Base-by-base conservation (phyloP, 495 filamentous ascomycete genomes). In the Amniculicola lignicola region DNA sequence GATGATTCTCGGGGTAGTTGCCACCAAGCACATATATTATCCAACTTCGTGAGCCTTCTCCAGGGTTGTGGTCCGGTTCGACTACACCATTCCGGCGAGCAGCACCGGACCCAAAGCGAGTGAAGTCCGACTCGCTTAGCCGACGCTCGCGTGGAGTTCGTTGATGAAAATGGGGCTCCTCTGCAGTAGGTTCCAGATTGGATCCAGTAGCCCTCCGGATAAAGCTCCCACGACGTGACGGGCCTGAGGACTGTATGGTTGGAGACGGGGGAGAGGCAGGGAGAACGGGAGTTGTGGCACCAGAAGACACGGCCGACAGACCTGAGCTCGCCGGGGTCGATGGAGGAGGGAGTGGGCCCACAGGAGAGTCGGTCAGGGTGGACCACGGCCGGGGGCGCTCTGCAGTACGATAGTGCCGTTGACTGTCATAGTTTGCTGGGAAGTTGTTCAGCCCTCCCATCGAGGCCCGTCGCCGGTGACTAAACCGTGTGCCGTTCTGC, bases 1-100 rank as follows among this genome's bases (percentile, higher is more conserved):
- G 85, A 57, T 89, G 86, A 64, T 87, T 84, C 63, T 88, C 84
- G 3, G 86, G 85, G 24, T 88, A 77, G 52, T 84, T 87, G 22
- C 86, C 86, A 40, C 86, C 86, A 42, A 89, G 82, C 10, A 89
- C 85, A 66, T 89, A 89, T 18, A 89, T 88, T 61, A 89, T 77
- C 86, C 85, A 89, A 66, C 82, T 88, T 64, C 86, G 74, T 50
- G 69, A 59, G 19, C 69, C 62, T 42, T 65, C 61, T 25, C 76
- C 73, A 28, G 76, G 59, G 14, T 75, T 67, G 39, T 79, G 72
- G 57, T 85, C 83, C 12, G 83, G 82, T 57, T 83, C 83, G 42
- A 87, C 82, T 16, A 87, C 79, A 11, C 83, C 83, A 64, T 87
- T 85, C 33, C 83, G 75, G 38, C 83, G 71, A 25, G 82, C 75